Conservation (phyloP, 2,329 filamentous ascomycete species). For the Phaeophleospora eucalypticola region DNA sequence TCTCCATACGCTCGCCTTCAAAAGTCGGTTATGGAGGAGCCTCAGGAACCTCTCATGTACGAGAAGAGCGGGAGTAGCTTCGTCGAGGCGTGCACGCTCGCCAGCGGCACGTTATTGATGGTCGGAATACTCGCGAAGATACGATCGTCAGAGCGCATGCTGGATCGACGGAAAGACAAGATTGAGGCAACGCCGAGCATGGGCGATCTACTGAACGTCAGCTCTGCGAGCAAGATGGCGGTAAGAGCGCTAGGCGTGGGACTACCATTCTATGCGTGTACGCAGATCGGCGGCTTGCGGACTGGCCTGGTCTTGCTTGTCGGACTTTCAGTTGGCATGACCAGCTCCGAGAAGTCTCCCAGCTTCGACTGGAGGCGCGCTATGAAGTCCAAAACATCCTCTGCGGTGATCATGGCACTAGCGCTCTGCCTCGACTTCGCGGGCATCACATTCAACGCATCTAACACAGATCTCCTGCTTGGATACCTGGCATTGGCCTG, state of each 20-base stretch:
- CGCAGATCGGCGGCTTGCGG: conserved; percentile 52
- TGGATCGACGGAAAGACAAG: conserved; percentile 31
- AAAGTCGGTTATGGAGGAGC: conserved; percentile 22
- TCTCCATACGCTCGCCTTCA: conserved; percentile 30
- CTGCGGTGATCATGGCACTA: conserved; percentile 34
- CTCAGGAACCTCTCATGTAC: conserved; percentile 3
- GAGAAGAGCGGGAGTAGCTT: conserved; percentile 28
- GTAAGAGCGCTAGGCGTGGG: conserved; percentile 25
- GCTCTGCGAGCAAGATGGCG: conserved; percentile 17
- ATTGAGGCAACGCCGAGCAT: conserved; percentile 9
- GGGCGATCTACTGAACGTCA: conserved; percentile 11
- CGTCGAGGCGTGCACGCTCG: conserved; percentile 43
- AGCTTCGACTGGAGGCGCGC: conserved; percentile 31
- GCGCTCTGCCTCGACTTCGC: conserved; percentile 34
- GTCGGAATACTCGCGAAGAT: conserved; percentile 40
- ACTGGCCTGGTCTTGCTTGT: conserved; percentile 51
- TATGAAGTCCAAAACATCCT: conserved; percentile 35
- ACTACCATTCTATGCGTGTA: conserved; percentile 54
- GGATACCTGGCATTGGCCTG: conserved; percentile 47
- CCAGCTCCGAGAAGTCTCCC: conserved; percentile 25
- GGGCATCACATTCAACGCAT: conserved; percentile 28
- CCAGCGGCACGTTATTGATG: conserved; percentile 44
- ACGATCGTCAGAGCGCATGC: conserved; percentile 24
- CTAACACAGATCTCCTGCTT: conserved; percentile 33
- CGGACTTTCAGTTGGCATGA: conserved; percentile 44